Percentiles rank a stretch among this genome's conserved stretches.
Conservation (phyloP, 176 grass and related monocot species). For the Coix lacrymajobi region DNA sequence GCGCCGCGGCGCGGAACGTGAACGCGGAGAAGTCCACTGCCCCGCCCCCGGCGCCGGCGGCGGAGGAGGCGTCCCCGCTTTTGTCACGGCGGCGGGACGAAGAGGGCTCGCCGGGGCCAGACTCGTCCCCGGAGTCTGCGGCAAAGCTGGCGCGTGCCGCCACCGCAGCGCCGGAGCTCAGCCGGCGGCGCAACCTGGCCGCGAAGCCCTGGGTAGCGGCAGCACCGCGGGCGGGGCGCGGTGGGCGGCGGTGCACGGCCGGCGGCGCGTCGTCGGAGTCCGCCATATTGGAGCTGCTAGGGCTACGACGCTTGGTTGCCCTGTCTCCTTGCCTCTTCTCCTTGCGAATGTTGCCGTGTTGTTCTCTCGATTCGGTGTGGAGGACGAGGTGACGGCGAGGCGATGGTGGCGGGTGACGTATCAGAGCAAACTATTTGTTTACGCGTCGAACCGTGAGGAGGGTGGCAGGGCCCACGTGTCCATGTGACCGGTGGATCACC, state of each 20-base stretch:
- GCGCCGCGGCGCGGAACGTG: slow-evolving; percentile 62
- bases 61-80: background rate
- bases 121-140: slow-evolving; percentile 50
- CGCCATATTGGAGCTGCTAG: slow-evolving; percentile 27
- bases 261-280: slow-evolving; percentile 25
- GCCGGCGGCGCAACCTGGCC: slow-evolving; percentile 31
- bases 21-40: slow-evolving; percentile 33
- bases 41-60: background rate
- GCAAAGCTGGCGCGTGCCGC: slow-evolving; percentile 51
- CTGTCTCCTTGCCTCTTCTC: background rate
- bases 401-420: background rate
- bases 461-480: background rate
- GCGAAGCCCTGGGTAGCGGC: slow-evolving; percentile 24
- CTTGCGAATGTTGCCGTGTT: background rate
- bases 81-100: slow-evolving; percentile 28
- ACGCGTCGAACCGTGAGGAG: background rate
- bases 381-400: background rate
- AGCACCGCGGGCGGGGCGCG: slow-evolving; percentile 9
- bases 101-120: slow-evolving; percentile 19
- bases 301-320: background rate
- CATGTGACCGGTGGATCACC: background rate
- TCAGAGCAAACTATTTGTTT: background rate
- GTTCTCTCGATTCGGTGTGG: background rate
- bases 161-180: slow-evolving; percentile 33
- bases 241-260: slow-evolving; percentile 19